phyloP scores from a whole-genome alignment of 2,329 filamentous ascomycete genomes.

The Aspergillus tamarii region DNA sequence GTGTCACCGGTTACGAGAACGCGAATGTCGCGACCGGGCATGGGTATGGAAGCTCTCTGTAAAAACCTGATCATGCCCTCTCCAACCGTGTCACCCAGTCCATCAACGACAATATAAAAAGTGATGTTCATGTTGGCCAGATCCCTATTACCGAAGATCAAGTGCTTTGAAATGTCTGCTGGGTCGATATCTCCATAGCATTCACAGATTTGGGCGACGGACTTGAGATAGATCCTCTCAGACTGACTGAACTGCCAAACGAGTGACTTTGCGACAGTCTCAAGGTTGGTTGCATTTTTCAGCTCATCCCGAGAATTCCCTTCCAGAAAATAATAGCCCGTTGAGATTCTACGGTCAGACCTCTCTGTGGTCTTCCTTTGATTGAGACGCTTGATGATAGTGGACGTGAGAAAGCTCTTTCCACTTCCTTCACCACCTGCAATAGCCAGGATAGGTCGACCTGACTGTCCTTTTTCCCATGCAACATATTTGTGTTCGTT shows the following conservation, averaged over 20 bases:
- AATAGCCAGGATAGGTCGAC: constrained; percentile 16
- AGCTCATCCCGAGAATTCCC: constrained; percentile 22
- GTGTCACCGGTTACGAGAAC: constrained; percentile 28
- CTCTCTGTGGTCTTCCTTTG: constrained; percentile 13
- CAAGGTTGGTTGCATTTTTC: constrained; percentile 14
- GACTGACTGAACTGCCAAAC: constrained; percentile 23
- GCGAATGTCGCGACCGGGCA: constrained; percentile 16
- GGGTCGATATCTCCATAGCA: constrained; percentile 19
- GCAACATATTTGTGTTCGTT: constrained; percentile 15
- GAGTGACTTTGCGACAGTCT: constrained; percentile 22
- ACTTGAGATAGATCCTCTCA: constrained; percentile 22
- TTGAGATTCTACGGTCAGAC: constrained; percentile 15
- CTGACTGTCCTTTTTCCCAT: constrained; percentile 13
- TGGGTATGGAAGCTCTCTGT: constrained; percentile 9
- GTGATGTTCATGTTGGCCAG: constrained; percentile 23
- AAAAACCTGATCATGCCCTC: constrained; percentile 27
- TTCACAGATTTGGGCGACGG: constrained; percentile 21
- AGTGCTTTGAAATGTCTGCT: constrained; percentile 13
- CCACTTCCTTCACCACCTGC: constrained; percentile 21
- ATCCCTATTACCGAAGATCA: constrained; percentile 18
- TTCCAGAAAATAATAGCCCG: constrained; percentile 24
- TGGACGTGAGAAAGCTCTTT: constrained; percentile 22
- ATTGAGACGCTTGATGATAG: constrained; percentile 18
- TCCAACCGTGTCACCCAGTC: constrained; percentile 50
- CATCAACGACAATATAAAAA: constrained; percentile 50